Conservation (phyloP, 768 basidiomycete species). For the Boletus huronensis region DNA sequence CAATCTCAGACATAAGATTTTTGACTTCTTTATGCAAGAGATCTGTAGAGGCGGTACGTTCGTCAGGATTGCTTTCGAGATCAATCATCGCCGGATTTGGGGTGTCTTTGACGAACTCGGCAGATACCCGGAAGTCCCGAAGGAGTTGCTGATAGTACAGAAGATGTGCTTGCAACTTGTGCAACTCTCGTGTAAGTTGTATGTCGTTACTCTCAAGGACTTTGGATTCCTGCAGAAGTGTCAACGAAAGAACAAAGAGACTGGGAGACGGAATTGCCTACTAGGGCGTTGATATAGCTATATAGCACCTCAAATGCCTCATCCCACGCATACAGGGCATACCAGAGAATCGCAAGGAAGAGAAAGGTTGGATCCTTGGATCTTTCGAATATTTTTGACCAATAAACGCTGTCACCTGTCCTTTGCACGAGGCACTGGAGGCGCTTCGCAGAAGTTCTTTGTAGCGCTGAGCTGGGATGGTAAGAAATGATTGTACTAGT, state of each 20-base stretch:
- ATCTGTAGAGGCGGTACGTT: slow-evolving; percentile 22
- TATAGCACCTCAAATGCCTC: slow-evolving; percentile 53
- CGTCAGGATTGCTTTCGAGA: slow-evolving; percentile 5
- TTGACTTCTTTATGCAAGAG: slow-evolving; percentile 48
- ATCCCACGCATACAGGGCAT: slow-evolving; percentile 60
- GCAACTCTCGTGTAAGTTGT: slow-evolving; percentile 50
- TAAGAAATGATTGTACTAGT: slow-evolving; percentile 28
- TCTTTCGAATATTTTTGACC: slow-evolving; percentile 27
- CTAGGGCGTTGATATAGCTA: slow-evolving; percentile 47
- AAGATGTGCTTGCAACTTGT: slow-evolving; percentile 56
- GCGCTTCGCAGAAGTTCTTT: slow-evolving; percentile 28
- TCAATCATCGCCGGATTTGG: slow-evolving; percentile 47
- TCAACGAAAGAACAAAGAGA: background rate
- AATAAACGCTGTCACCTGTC: slow-evolving; percentile 34
- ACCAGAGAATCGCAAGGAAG: slow-evolving; percentile 53
- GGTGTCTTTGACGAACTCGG: slow-evolving; percentile 45
- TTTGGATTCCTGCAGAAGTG: slow-evolving; percentile 39
- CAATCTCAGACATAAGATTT: slow-evolving; percentile 48
- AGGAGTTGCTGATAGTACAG: slow-evolving; percentile 54
- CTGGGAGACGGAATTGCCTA: slow-evolving; percentile 21
- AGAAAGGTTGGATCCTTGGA: slow-evolving; percentile 53
- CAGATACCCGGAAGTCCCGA: slow-evolving; percentile 48
- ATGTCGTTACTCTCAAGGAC: slow-evolving; percentile 42
- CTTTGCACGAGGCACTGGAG: slow-evolving; percentile 29
- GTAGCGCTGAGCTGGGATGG: slow-evolving; percentile 26